Conservation (phyloP, 495 filamentous ascomycete genomes). For the Aspergillus carlsbadensis region DNA sequence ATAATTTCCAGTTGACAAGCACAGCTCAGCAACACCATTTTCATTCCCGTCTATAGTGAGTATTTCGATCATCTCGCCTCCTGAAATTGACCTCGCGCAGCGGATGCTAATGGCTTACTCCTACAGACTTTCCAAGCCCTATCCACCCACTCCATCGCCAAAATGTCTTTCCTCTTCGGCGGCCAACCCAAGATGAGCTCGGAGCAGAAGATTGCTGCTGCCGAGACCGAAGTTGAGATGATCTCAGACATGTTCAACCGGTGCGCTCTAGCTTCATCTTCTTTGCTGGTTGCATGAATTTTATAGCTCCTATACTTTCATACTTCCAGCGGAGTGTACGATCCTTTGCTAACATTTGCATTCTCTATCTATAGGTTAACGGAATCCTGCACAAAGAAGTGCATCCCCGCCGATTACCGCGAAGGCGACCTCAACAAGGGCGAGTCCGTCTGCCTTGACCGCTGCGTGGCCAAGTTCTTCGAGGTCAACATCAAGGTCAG, state of each 20-base stretch:
- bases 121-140: neutral
- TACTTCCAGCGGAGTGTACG: neutral
- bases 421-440: constrained; percentile 97
- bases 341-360: constrained; percentile 1
- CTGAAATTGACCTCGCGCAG: neutral
- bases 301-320: neutral
- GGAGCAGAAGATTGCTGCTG: constrained; percentile 91
- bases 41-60: neutral
- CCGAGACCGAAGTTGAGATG: constrained; percentile 91
- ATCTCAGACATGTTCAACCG: constrained; percentile 95
- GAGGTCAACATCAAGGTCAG: constrained; percentile 94
- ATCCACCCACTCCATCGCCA: constrained; percentile 30
- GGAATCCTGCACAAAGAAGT: constrained; percentile 88
- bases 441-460: constrained; percentile 95
- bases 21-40: neutral
- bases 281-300: neutral
- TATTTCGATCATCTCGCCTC: neutral
- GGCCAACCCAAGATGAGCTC: constrained; percentile 81
- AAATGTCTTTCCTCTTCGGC: constrained; percentile 95
- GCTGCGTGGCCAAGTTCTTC: constrained; percentile 96
- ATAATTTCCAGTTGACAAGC: neutral
- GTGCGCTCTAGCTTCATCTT: constrained; percentile 47
- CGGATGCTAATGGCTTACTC: neutral
- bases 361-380: constrained; percentile 57
- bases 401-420: constrained; percentile 85